These are phyloP conservation scores for Chaetomium sp. DNA, from an alignment of 2,329 filamentous ascomycete genomes.

Conservation along the genomic window DNA sequence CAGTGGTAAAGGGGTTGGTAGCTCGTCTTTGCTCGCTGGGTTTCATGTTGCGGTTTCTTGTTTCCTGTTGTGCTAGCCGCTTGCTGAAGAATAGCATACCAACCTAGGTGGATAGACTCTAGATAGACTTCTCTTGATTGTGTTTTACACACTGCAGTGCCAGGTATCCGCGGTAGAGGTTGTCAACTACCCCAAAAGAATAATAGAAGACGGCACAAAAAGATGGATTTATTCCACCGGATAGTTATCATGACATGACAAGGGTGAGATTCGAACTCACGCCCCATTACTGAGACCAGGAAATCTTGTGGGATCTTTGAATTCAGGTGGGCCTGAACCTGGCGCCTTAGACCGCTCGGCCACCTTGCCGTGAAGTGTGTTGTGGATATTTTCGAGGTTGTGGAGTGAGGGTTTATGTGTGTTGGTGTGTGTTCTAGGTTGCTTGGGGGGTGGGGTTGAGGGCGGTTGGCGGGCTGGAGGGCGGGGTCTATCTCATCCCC, in stretches of 20 bases:
- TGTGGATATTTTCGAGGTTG: constrained; percentile 10
- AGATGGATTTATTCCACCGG: background rate
- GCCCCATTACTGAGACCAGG: constrained; percentile 33
- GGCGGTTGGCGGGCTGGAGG: background rate
- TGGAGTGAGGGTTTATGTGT: constrained; percentile 7
- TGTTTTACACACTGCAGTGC: background rate
- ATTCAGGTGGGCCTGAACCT: constrained; percentile 32
- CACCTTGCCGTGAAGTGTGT: constrained; percentile 23
- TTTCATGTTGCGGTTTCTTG: background rate
- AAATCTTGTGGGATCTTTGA: constrained; percentile 10
- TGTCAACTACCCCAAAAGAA: background rate
- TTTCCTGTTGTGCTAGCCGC: background rate
- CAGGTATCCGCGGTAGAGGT: background rate
- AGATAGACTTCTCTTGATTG: background rate
- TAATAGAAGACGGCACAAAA: background rate
- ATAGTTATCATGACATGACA: constrained; percentile 21
- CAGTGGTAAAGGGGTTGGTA: background rate
- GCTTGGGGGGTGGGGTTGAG: background rate
- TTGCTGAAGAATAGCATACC: background rate
- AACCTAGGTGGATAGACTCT: background rate
- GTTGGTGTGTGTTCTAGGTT: background rate
- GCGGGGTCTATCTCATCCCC: background rate
- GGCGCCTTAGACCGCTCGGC: constrained; percentile 32
- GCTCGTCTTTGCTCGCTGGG: background rate
- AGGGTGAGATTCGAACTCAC: constrained; percentile 35